phyloP scores from a whole-genome alignment of 2,329 filamentous ascomycete species.

The Ceratocystis harringtonii region DNA sequence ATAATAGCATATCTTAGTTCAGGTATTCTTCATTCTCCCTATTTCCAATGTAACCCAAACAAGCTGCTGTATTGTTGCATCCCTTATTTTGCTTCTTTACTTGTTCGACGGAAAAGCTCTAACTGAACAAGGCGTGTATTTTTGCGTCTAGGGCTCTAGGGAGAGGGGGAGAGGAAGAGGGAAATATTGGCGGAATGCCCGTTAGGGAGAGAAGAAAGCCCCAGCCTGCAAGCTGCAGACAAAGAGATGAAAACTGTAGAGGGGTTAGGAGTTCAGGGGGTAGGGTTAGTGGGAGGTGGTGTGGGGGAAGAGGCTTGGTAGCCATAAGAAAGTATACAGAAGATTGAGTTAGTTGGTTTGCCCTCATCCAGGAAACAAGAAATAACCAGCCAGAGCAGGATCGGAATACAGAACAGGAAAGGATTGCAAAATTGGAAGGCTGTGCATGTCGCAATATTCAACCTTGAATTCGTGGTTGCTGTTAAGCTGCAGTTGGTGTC shows the following conservation, averaged over 20 bases:
- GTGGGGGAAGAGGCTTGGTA: no score
- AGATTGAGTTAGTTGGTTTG: background rate
- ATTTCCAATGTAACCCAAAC: background rate
- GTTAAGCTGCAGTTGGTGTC: background rate
- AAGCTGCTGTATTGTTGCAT: background rate
- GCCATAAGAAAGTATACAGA: background rate
- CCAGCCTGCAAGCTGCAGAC: background rate
- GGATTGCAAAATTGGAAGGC: background rate
- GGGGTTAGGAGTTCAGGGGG: background rate
- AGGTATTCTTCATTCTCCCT: background rate
- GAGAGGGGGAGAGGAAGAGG: background rate
- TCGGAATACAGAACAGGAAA: background rate
- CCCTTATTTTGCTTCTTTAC: conserved; percentile 1
- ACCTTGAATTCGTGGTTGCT: background rate
- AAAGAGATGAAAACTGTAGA: conserved; percentile 6
- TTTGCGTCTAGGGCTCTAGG: background rate
- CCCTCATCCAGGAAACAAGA: background rate
- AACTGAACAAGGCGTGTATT: background rate
- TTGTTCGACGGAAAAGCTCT: background rate
- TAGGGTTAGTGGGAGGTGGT: no score
- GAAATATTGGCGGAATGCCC: background rate
- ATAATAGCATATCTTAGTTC: background rate
- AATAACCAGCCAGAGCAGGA: no score
- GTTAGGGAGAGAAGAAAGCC: background rate
- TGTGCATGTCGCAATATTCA: background rate